These are phyloP conservation scores for Petrea volubilis DNA, from an alignment of 257 asterid species.

Conservation along the genomic window DNA sequence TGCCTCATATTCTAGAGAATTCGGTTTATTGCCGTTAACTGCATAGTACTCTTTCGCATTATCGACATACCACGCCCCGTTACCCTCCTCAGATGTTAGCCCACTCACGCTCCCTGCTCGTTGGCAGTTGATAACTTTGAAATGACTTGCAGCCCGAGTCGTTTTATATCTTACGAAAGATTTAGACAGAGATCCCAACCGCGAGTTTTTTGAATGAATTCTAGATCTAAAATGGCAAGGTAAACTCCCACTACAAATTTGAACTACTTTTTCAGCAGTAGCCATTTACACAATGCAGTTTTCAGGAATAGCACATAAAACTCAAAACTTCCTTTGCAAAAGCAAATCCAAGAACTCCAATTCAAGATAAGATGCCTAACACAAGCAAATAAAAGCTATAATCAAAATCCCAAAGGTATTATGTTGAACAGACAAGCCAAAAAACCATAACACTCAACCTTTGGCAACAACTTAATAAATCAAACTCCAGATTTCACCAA, in stretches of 20 bases:
- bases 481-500: neutral
- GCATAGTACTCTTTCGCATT: slow-evolving; percentile 32
- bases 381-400: neutral
- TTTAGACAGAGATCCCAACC: slow-evolving; percentile 22
- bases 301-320: slow-evolving; percentile 21
- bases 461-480: neutral
- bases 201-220: slow-evolving; percentile 28
- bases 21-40: slow-evolving; percentile 26
- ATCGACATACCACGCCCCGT: slow-evolving; percentile 40
- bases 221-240: slow-evolving; percentile 35
- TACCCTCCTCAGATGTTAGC: slow-evolving; percentile 41
- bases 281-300: slow-evolving; percentile 37
- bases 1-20: slow-evolving; percentile 29
- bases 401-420: neutral
- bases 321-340: slow-evolving; percentile 7
- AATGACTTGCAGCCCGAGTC: slow-evolving; percentile 22
- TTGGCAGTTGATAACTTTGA: slow-evolving; percentile 39
- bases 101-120: slow-evolving; percentile 49
- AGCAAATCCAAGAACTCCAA: slow-evolving; percentile 6
- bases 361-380: slow-evolving; percentile 25
- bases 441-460: neutral
- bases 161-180: slow-evolving; percentile 35
- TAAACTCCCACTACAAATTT: slow-evolving; percentile 28
- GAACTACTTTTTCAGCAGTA: slow-evolving; percentile 43
- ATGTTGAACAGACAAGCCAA: neutral